Conservation (phyloP, 164 flowering plant genomes). For the Vitis rupestris region DNA sequence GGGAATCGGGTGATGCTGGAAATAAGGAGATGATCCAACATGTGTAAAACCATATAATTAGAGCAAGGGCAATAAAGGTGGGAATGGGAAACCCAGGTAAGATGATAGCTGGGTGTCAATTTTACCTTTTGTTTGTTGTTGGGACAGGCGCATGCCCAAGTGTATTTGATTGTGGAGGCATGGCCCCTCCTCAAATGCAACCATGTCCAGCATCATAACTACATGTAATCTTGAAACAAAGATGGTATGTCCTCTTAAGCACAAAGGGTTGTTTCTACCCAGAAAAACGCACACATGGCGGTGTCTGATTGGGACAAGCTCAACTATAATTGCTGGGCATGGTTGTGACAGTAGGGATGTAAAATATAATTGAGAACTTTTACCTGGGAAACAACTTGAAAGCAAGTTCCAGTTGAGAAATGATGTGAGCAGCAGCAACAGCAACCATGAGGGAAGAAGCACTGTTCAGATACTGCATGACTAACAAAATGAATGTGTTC, state of each 20-base stretch:
- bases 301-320: neutral
- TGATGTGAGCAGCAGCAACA: too few species aligned
- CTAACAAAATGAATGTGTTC: too few species aligned
- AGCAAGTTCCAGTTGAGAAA: too few species aligned
- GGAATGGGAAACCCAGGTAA: neutral
- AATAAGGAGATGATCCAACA: neutral
- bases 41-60: neutral
- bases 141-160: conserved; percentile 18
- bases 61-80: neutral
- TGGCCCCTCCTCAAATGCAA: conserved; percentile 1
- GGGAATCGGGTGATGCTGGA: too few species aligned
- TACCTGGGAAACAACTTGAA: too few species aligned
- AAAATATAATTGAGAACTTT: too few species aligned
- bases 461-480: too few species aligned
- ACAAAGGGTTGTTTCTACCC: too few species aligned
- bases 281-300: neutral
- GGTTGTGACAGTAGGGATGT: too few species aligned
- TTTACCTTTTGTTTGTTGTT: neutral
- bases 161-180: conserved; percentile 13
- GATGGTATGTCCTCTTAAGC: neutral
- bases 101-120: neutral
- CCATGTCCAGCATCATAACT: conserved; percentile 12
- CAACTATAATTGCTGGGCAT: neutral
- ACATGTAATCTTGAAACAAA: neutral
- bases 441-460: too few species aligned